A percentile compares a stretch with the other conserved stretches of the same genome.
These are phyloP conservation scores for Pseudomicrostroma phylloplanum DNA, from an alignment of 1,284 basidiomycete genomes.

Conservation along the genomic window DNA sequence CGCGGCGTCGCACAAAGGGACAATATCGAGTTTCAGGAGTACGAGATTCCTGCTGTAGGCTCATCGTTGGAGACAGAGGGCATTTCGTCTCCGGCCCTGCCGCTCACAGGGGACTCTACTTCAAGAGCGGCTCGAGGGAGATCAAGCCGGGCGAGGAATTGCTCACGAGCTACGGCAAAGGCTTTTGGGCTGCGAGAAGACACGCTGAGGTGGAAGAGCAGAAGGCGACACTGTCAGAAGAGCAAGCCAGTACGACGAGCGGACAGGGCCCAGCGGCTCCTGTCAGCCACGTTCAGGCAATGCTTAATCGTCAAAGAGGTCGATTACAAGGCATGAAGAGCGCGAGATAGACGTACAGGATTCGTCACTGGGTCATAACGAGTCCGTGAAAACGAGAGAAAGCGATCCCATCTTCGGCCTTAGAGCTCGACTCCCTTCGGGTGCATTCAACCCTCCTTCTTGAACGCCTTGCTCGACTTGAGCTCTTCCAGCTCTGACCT, in stretches of 20 bases:
- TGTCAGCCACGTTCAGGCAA: neutral
- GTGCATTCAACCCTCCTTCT: conserved; percentile 11
- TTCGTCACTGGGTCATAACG: too few species aligned
- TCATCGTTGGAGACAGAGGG: neutral
- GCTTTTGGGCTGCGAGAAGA: conserved; percentile 62
- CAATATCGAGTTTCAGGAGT: conserved; percentile 36
- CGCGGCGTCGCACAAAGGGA: conserved; percentile 28
- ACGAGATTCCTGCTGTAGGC: conserved; percentile 3
- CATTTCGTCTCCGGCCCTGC: neutral
- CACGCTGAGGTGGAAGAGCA: neutral
- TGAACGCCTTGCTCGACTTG: conserved; percentile 7
- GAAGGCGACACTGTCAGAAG: too few species aligned
- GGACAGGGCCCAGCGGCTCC: neutral
- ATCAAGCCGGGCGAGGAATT: conserved; percentile 79
- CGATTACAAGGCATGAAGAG: too few species aligned
- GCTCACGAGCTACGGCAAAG: conserved; percentile 82
- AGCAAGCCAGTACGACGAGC: neutral
- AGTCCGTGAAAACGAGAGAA: too few species aligned
- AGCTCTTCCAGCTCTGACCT: neutral
- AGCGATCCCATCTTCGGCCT: too few species aligned
- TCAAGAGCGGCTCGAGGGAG: conserved; percentile 53
- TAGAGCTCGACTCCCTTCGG: neutral
- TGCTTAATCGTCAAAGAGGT: neutral
- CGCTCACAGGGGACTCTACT: conserved; percentile 18
- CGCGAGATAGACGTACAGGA: too few species aligned